Evolutionary conservation across 805 yeast species (phyloP).

Genomic region (Ogataea kodamae): DNA sequence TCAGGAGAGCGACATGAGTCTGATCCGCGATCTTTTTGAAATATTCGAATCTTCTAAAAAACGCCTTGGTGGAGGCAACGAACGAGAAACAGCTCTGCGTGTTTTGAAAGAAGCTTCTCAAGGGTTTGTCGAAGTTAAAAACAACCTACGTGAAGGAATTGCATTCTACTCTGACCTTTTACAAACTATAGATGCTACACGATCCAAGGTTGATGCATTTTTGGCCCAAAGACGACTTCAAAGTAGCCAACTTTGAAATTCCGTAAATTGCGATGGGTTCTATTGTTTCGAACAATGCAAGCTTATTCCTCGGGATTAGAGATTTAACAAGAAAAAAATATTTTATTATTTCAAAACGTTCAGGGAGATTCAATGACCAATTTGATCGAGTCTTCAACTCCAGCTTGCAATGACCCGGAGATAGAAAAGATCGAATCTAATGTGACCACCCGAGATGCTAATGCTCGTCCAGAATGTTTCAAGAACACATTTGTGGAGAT

Average conservation of each 20-base stretch:
- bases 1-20: constrained; percentile 33
- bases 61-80: constrained; percentile 31
- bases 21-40: constrained; percentile 37
- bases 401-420: neutral
- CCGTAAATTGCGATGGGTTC: no score
- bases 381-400: neutral
- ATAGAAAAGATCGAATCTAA: neutral
- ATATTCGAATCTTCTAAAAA: constrained; percentile 33
- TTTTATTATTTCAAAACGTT: no score
- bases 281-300: no score
- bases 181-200: constrained; percentile 35
- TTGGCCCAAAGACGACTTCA: constrained; percentile 24
- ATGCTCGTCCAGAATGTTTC: constrained; percentile 32
- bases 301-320: no score
- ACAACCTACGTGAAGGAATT: constrained; percentile 64
- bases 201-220: constrained; percentile 39
- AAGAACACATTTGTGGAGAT: constrained; percentile 30
- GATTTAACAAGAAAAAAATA: no score
- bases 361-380: constrained; percentile 1
- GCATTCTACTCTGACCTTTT: constrained; percentile 66
- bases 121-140: constrained; percentile 52
- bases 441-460: no score
- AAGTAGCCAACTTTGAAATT: constrained; percentile 8
- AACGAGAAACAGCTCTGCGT: constrained; percentile 49
- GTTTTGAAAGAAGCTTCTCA: constrained; percentile 47